Base-by-base conservation (phyloP, 139 green algal genomes). In the Chlamydomonas sp. region DNA sequence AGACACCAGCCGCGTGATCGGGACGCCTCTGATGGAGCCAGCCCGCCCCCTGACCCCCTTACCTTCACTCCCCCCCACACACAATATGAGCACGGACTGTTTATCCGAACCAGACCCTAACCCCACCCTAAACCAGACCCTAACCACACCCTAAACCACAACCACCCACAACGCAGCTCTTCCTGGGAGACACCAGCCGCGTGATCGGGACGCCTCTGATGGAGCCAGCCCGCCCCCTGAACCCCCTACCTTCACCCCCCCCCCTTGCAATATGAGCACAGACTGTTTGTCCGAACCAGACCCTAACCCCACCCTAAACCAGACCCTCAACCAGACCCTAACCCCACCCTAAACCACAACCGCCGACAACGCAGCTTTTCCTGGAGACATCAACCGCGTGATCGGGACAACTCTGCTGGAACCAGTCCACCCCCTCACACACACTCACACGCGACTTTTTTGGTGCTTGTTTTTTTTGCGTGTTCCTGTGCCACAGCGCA, bases 321-420 rank as follows among this genome's bases (percentile, higher is more conserved):
- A 54, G 16, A 54, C 43, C 13, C 43, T 26, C 43, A 54, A 13
- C 13, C 43, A 54, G 16, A 54, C 43, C 13, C 43, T 26, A 13
- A 54, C 43, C 13, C 43, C 43, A 54, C 43, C 13, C 43, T 26
- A 13, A 54, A 13, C 13, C 43, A 54, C 43, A 54, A 13, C 13
- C 43, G 20, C 43, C 13, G 16, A 54, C 43, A 54, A 4, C 29
- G 64, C 64, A 77, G 64, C 30, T 77, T 31, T 77, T 77, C 64
- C 54, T 77, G 36, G 72, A 24, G 72, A 77, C 43, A 54, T 20
- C 20, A 54, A 54, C 20, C 43, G 43, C 13, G 20, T 20, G 16
- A 54, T 54, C 43, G 20, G 43, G 13, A 20, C 13, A 20, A 54
- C 43, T 13, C 43, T 20, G 43, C 13, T 54, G 43, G 20, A 54